A percentile compares a stretch with the other conserved stretches of the same genome.
phyloP scores from a whole-genome alignment of 2,329 filamentous ascomycete genomes.

The Exserohilum rostratum region DNA sequence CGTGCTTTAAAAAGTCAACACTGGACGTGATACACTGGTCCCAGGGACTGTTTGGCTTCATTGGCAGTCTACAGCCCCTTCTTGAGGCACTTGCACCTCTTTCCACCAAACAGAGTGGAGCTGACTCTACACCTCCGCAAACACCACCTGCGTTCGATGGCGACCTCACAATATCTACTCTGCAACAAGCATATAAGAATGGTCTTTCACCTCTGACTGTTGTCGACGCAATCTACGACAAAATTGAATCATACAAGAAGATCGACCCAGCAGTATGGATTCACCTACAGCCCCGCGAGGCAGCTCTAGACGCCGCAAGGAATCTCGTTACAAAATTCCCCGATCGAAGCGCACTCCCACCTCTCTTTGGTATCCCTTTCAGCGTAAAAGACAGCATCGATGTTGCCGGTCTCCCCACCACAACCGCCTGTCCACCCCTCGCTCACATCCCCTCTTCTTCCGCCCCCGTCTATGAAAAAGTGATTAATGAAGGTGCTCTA shows the following conservation, averaged over 20 bases:
- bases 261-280: conserved; percentile 61
- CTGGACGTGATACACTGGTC: conserved; percentile 59
- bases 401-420: conserved; percentile 58
- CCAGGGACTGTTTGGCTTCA: conserved; percentile 60
- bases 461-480: conserved; percentile 57
- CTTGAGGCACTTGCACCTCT: conserved; percentile 35
- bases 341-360: conserved; percentile 50
- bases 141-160: conserved; percentile 50
- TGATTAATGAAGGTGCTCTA: conserved; percentile 60
- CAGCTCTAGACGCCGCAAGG: conserved; percentile 51
- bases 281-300: conserved; percentile 49
- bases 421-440: conserved; percentile 58
- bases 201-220: conserved; percentile 55
- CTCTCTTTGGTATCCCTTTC: conserved; percentile 63
- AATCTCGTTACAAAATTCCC: conserved; percentile 51
- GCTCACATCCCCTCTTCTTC: conserved; percentile 56
- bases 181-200: conserved; percentile 53
- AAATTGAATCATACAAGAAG: conserved; percentile 56
- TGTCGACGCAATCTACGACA: conserved; percentile 53
- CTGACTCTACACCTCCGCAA: conserved; percentile 38
- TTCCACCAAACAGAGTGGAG: not conserved
- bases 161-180: conserved; percentile 51
- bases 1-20: conserved; percentile 53
- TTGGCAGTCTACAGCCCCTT: conserved; percentile 53
- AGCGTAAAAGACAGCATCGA: conserved; percentile 64